A percentile compares a stretch with the other conserved stretches of the same genome.
Conservation (phyloP, 495 filamentous ascomycete species). For the Tuber microsphaerosporum region DNA sequence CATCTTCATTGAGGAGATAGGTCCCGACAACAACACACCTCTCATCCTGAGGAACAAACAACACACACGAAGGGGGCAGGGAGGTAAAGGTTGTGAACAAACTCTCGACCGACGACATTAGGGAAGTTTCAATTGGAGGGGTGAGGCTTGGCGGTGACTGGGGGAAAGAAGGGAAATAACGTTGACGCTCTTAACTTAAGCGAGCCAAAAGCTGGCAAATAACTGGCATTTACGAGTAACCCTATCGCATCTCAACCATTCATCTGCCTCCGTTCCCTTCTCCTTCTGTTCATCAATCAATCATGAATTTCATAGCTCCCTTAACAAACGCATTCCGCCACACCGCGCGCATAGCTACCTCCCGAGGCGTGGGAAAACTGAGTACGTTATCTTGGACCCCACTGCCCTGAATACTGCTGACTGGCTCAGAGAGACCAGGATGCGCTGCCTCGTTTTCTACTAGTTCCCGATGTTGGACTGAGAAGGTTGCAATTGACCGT, state of each 20-base stretch:
- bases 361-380: slow-evolving; percentile 3
- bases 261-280: background rate
- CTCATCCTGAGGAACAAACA: slow-evolving; percentile 62
- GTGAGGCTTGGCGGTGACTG: slow-evolving; percentile 13
- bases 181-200: slow-evolving; percentile 14
- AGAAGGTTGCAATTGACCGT: slow-evolving; percentile 3
- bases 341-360: background rate
- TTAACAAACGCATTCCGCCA: background rate
- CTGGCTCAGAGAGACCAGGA: background rate
- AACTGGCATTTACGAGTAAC: slow-evolving; percentile 6
- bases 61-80: slow-evolving; percentile 73
- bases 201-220: slow-evolving; percentile 6
- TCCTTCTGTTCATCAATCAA: background rate
- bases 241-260: background rate
- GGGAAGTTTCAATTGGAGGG: slow-evolving; percentile 5
- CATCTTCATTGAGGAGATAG: slow-evolving; percentile 55
- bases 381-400: background rate
- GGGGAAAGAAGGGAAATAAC: background rate
- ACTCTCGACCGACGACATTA: slow-evolving; percentile 6
- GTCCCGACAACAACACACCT: slow-evolving; percentile 76
- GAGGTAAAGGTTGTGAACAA: slow-evolving; percentile 38
- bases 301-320: slow-evolving; percentile 1
- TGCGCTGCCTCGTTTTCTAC: slow-evolving; percentile 1
- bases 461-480: background rate
- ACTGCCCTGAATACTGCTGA: background rate